phyloP scores from a whole-genome alignment of 345 rosid genomes.

The Tarenaya hassleriana region DNA sequence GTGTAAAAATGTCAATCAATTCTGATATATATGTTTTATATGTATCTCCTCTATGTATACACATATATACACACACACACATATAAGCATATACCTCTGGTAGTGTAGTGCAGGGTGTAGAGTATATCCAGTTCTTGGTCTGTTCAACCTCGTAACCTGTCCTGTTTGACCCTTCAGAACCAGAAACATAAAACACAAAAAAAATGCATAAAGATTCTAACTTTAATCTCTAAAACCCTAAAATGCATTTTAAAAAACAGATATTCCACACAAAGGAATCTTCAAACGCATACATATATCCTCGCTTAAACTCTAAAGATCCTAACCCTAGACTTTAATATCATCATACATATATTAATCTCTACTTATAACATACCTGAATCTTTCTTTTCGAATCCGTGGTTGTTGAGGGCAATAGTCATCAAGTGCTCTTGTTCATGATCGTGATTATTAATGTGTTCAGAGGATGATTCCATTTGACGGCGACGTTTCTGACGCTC shows the following conservation, averaged over 20 bases:
- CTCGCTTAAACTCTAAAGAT: too few species aligned
- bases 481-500: conserved; percentile 82
- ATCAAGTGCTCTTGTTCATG: conserved; percentile 15
- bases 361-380: conserved; percentile 28
- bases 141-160: conserved; percentile 61
- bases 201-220: too few species aligned
- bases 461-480: conserved; percentile 55
- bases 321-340: too few species aligned
- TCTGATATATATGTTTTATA: background rate
- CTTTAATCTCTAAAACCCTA: background rate
- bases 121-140: conserved; percentile 57
- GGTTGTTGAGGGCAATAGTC: background rate
- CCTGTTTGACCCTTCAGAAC: conserved; percentile 41
- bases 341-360: too few species aligned
- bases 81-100: conserved; percentile 46
- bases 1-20: too few species aligned
- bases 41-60: too few species aligned
- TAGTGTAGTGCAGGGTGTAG: conserved; percentile 64
- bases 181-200: background rate
- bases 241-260: background rate
- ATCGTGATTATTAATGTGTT: conserved; percentile 21
- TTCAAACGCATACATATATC: background rate
- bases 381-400: conserved; percentile 46
- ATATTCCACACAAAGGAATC: background rate
- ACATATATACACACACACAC: background rate